Base-by-base conservation (phyloP, 129 eudicot species). In the Glebionis coronaria region DNA sequence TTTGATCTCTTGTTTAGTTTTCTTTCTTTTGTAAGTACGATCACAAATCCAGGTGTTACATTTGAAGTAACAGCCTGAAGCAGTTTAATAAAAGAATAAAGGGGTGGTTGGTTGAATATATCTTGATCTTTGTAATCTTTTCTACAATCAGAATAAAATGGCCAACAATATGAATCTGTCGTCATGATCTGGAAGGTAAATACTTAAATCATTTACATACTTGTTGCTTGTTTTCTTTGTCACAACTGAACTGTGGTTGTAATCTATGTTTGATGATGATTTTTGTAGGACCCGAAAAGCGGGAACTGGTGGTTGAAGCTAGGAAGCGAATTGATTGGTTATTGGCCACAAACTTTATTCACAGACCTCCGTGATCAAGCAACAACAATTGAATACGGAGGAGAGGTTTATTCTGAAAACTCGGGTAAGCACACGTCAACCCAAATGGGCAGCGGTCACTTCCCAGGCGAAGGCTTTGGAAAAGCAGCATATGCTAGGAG, bases 381-480 rank as follows among this genome's bases (percentile, higher is more conserved):
- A 55, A 83, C 77, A 19, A 80, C 79, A 85, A 72, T 89, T 8
- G 85, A 86, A 69, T 85, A 78, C 55, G 96, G 96, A 9, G n/a
- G n/a, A n/a, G 96, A 89, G 2, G 85, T 83, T 5, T 11, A 50
- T 11, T 63, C 71, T 0, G 56, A 76, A 15, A 2, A 78, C 0
- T 44, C 79, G 2, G 81, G 84, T 4, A 31, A 49, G 3, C 88
- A 90, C 71, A 84, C 91, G 0, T 57, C 78, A 1, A 90, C 97
- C 10, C 88, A 86, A 53, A 90, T 90, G 97, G 97, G 97, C 2
- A 90, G 97, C 47, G 97, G 97, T 4, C 95, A 90, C 75, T 86
- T 90, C 73, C 70, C 97, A 0, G 75, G 62, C 0, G 91, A 86
- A 78, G 97, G 97, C 0, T 90, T 90, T 12, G 91, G 87, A 5